Conservation (phyloP, 2,329 filamentous ascomycete genomes). For the Pseudocercospora cruenta region DNA sequence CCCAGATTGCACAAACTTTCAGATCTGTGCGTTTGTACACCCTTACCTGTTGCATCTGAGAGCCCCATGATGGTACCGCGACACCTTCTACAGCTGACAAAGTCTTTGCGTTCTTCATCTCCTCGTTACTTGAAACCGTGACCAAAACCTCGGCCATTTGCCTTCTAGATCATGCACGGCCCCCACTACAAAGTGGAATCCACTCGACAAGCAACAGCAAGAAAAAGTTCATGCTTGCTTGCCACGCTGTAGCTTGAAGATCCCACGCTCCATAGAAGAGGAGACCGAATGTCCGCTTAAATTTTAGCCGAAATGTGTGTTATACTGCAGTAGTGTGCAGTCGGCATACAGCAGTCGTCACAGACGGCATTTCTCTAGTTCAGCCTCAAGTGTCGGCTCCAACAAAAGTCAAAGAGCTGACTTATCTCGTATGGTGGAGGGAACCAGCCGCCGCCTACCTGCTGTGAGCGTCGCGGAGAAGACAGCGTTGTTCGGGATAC, state of each 20-base stretch:
- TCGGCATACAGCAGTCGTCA: background rate
- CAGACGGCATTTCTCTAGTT: background rate
- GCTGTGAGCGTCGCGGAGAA: background rate
- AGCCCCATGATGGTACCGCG: background rate
- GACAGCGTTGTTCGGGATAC: background rate
- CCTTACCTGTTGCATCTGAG: background rate
- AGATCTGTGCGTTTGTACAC: background rate
- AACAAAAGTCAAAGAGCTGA: background rate
- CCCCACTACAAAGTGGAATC: background rate
- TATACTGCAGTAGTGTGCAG: background rate
- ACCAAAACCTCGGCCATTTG: background rate
- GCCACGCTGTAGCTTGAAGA: background rate
- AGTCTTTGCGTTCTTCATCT: background rate
- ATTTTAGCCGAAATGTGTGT: background rate
- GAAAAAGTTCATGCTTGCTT: background rate
- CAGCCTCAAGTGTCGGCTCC: constrained; percentile 2
- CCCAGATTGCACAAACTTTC: background rate
- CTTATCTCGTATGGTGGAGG: background rate
- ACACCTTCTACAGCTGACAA: background rate
- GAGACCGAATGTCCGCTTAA: no score
- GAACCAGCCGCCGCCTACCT: background rate
- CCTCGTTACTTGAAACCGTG: background rate
- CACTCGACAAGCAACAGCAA: background rate
- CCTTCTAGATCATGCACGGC: background rate
- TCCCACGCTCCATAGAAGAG: background rate